Conservation (phyloP, 148 eudicot species). For the Silene uniflora region DNA sequence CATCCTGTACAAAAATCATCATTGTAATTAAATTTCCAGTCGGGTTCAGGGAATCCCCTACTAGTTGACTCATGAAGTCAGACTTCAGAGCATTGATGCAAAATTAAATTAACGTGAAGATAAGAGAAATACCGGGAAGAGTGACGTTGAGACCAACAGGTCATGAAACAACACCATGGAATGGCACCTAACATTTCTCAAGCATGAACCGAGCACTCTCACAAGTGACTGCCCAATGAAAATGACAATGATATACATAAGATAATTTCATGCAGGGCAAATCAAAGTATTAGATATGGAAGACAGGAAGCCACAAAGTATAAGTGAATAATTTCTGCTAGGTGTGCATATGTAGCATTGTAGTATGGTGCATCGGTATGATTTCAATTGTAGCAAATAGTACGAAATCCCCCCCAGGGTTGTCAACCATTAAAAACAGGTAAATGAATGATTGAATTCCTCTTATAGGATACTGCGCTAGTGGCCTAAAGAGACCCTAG, state of each 20-base stretch:
- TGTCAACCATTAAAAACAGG: background rate
- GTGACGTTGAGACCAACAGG: constrained; percentile 81
- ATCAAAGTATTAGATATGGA: background rate
- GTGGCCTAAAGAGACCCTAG: background rate
- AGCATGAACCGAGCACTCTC: constrained; percentile 63
- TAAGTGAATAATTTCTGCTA: background rate
- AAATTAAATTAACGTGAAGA: background rate
- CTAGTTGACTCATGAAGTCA: background rate
- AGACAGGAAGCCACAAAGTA: background rate
- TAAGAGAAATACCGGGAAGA: constrained; percentile 55
- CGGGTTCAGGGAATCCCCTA: background rate
- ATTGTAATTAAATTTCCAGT: background rate
- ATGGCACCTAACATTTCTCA: constrained; percentile 56
- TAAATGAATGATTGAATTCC: background rate
- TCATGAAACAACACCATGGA: constrained; percentile 89
- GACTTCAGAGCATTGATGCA: background rate
- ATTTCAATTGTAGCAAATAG: background rate
- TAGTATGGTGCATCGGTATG: background rate
- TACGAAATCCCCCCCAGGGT: background rate
- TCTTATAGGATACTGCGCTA: background rate
- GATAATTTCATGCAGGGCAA: background rate
- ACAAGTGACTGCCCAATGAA: constrained; percentile 67
- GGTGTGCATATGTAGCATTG: background rate
- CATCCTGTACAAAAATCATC: constrained; percentile 49
- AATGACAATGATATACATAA: constrained; percentile 2